phyloP scores from a whole-genome alignment of 225 moss, liverwort and hornwort species.

The Polytrichum formosum region DNA sequence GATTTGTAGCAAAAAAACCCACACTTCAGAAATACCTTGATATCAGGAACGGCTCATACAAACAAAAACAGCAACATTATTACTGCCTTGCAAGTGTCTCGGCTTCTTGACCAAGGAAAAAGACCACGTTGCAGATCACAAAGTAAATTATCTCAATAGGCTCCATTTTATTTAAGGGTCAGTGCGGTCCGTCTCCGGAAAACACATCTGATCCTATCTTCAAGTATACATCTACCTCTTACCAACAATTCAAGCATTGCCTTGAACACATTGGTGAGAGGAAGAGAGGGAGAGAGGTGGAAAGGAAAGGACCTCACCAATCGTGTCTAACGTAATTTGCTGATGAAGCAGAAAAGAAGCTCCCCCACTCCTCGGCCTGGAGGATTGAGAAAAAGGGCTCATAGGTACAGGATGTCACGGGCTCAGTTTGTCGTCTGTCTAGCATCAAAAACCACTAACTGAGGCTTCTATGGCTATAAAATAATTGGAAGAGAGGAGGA shows the following conservation, averaged over 20 bases:
- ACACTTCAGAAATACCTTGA: no score
- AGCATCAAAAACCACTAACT: constrained; percentile 15
- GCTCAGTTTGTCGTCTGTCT: constrained; percentile 16
- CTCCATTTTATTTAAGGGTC: constrained; percentile 17
- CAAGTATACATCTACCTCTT: constrained; percentile 27
- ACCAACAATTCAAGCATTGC: constrained; percentile 20
- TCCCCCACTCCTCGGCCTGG: constrained; percentile 20
- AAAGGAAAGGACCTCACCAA: constrained; percentile 12
- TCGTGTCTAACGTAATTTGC: constrained; percentile 18
- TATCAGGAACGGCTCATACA: no score
- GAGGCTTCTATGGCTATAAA: constrained; percentile 14
- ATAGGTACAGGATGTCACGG: constrained; percentile 24
- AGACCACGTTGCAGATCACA: no score
- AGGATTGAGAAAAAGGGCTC: constrained; percentile 13
- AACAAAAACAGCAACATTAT: no score
- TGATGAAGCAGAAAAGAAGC: constrained; percentile 19
- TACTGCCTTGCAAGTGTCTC: no score
- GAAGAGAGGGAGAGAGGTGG: constrained; percentile 13
- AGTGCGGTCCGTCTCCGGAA: constrained; percentile 17
- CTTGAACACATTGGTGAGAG: constrained; percentile 17
- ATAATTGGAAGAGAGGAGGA: constrained; percentile 12
- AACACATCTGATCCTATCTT: constrained; percentile 25
- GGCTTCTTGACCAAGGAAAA: no score
- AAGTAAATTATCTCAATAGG: background rate
- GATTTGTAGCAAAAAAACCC: no score